Evolutionary conservation across 345 rosid genomes (phyloP).

Genomic region (Rhizophora mangle): DNA sequence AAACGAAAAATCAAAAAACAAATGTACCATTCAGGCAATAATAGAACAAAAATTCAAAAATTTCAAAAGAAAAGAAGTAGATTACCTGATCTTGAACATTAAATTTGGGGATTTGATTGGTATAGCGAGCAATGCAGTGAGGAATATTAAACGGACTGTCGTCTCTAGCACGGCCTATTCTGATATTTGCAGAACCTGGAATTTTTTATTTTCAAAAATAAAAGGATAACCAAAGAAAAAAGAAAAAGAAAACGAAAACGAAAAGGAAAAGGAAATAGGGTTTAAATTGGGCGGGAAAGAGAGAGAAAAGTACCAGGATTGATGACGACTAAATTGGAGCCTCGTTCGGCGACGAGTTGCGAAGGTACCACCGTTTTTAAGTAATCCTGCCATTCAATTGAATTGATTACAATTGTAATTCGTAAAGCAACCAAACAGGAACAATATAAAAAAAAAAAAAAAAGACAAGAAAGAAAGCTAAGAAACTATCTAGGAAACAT

Average conservation of each 20-base stretch:
- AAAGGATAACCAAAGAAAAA: background rate
- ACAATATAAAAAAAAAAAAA: background rate
- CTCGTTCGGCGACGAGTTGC: slow-evolving; percentile 80
- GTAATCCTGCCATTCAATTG: slow-evolving; percentile 61
- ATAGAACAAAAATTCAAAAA: background rate
- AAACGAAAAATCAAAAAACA: background rate
- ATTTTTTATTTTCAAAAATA: background rate
- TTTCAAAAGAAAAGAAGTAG: background rate
- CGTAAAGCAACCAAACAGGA: background rate
- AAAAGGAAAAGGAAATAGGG: background rate
- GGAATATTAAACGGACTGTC: slow-evolving; percentile 67
- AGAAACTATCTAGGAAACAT: too few relatives aligned
- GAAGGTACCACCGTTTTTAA: slow-evolving; percentile 87
- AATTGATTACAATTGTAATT: background rate
- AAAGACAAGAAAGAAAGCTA: background rate
- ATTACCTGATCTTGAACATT: slow-evolving; percentile 71
- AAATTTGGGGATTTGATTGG: slow-evolving; percentile 40
- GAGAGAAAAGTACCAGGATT: slow-evolving; percentile 51
- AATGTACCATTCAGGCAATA: slow-evolving; percentile 2
- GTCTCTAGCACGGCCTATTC: slow-evolving; percentile 77
- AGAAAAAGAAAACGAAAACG: background rate
- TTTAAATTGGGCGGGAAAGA: background rate
- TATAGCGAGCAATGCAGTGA: slow-evolving; percentile 78
- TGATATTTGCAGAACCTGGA: slow-evolving; percentile 70
- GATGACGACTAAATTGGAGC: slow-evolving; percentile 79